Evolutionary conservation across 2,329 filamentous ascomycete species (phyloP), one percentile per base, ranked within the genome.

Genomic region (Diaporthe citriasiana): DNA sequence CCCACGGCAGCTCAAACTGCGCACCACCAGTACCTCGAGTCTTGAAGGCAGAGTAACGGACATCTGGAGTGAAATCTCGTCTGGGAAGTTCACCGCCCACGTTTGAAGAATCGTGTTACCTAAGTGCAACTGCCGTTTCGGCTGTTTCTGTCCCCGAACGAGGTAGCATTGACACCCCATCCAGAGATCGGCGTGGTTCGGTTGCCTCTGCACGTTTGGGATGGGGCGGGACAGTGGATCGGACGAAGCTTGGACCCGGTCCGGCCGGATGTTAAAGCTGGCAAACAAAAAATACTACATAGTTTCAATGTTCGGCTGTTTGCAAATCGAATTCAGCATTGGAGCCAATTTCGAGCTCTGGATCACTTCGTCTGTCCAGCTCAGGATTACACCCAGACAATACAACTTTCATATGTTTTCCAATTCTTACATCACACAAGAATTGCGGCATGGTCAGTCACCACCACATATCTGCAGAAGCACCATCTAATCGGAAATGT

Each of bases 1-100:
- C 47, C 33, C 33, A 19, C n/a, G 10, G 63, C 63, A 68, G 63
- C 63, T 68, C 47, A 68, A 68, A 68, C 63, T 68, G 63, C 63
- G 17, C 40, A 9, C 25, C 33, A 13, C 45, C 45, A 33, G 53
- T 27, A 53, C 30, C 47, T 68, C 30, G 9, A 8, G 4, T 40
- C 33, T 22, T 12, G 45, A 7, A 33, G 40, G 33, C 25, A 22
- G 6, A 35, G 9, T 13, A 27, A 10, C n/a, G 10, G 22, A 40
- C 63, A 68, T 57, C 9, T 8, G n/a, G 25, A 7, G 13, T 13
- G 40, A 13, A 25, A 8, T n/a, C 3, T 35, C 27, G 60, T 50
- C 60, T 35, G 60, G 60, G 42, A 25, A 8, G 27, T 30, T 19
- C 7, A 40, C 17, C 45, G 25, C 45, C 27, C 45, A 53, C 30